Evolutionary conservation across 306 rosid genomes (phyloP).

Genomic region (Inga oerstediana): DNA sequence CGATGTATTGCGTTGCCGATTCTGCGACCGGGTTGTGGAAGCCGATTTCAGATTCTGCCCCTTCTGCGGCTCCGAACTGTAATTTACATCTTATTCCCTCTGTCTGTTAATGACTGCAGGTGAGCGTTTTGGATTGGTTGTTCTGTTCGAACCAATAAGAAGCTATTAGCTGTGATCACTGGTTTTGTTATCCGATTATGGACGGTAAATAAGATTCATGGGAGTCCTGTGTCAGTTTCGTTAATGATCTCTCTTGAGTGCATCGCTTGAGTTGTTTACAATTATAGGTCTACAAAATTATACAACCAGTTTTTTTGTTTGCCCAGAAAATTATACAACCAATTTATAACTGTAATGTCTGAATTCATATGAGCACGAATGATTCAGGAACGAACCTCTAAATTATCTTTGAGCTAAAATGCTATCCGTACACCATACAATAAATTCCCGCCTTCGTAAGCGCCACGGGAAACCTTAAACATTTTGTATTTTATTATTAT

Average conservation of each 20-base stretch:
- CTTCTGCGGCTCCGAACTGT: slow-evolving; percentile 71
- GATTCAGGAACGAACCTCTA: slow-evolving; percentile 18
- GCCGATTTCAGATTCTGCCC: slow-evolving; percentile 78
- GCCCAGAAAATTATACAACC: too few species aligned
- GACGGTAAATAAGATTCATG: background rate
- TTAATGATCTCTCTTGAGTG: background rate
- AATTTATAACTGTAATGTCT: background rate
- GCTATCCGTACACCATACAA: slow-evolving; percentile 19
- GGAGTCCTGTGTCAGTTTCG: background rate
- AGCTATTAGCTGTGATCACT: background rate
- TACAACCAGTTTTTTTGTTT: background rate
- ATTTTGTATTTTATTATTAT: too few species aligned
- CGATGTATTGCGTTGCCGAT: slow-evolving; percentile 56
- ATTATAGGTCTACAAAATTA: background rate
- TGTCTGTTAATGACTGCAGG: background rate
- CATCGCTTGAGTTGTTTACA: background rate
- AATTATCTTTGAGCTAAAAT: slow-evolving; percentile 3
- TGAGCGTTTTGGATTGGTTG: background rate
- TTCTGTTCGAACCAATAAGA: background rate
- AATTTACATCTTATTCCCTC: background rate
- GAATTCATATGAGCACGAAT: background rate
- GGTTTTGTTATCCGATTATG: background rate
- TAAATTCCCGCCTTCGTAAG: slow-evolving; percentile 15
- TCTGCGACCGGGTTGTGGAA: slow-evolving; percentile 60
- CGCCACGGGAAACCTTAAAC: too few species aligned